These are phyloP conservation scores for Neurospora hispaniola DNA, from an alignment of 495 filamentous ascomycete species.

Conservation along the genomic window DNA sequence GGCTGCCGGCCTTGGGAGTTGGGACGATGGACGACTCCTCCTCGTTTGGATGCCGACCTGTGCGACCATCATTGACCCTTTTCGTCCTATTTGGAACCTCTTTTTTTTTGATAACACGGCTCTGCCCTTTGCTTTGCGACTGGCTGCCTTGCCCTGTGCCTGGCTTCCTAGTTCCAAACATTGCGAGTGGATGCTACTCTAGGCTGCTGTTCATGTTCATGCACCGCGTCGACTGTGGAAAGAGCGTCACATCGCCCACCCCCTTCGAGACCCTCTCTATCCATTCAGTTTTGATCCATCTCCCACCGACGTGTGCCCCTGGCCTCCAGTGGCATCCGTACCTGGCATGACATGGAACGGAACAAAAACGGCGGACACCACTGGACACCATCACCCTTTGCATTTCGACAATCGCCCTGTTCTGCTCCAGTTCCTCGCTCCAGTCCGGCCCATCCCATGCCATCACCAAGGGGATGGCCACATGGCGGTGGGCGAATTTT, in stretches of 20 bases:
- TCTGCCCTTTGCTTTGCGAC: not conserved
- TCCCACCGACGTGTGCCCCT: not conserved
- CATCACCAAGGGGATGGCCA: not conserved
- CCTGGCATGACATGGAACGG: not conserved
- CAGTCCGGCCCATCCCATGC: not conserved
- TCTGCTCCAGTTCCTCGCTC: not conserved
- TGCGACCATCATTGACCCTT: not conserved
- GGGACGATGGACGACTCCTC: not conserved
- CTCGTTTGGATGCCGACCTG: not conserved
- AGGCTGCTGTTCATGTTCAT: not conserved
- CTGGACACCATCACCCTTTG: not conserved
- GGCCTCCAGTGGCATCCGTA: not conserved
- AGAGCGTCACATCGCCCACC: not conserved
- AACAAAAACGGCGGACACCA: not conserved
- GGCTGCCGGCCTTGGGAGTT: not conserved
- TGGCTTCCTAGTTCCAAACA: not conserved
- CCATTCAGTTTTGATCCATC: not conserved
- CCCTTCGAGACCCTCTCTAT: not conserved
- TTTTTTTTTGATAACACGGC: not conserved
- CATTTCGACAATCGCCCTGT: not conserved
- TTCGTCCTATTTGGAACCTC: not conserved
- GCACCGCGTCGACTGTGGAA: not conserved
- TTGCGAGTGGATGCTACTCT: not conserved
- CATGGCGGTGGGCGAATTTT: not conserved
- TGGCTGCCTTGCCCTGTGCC: not conserved